Percentiles rank a stretch among this genome's conserved stretches.
Conservation (phyloP, 208 protist genomes). For the Hexamita inflata region DNA sequence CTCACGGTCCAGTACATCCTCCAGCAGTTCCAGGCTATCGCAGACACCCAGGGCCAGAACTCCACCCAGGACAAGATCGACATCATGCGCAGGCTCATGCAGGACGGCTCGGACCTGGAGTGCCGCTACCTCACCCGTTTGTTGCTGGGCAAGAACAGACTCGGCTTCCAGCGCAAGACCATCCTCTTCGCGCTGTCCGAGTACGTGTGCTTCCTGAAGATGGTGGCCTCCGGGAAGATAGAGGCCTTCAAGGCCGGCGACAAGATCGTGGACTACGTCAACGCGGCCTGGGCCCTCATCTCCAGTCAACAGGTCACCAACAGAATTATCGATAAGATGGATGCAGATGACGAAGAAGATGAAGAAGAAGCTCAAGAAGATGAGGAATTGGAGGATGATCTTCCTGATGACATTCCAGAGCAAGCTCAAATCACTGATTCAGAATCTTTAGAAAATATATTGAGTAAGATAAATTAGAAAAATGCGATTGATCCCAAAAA, state of each 20-base stretch:
- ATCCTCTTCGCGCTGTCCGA: conserved; percentile 77
- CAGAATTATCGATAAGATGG: neutral
- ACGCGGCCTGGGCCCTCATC: conserved; percentile 41
- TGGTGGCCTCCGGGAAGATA: conserved; percentile 31
- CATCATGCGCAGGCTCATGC: conserved; percentile 72
- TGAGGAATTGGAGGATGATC: neutral
- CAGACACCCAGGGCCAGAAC: conserved; percentile 56
- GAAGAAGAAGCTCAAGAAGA: neutral
- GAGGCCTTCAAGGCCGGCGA: conserved; percentile 50
- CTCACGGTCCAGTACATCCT: conserved; percentile 73
- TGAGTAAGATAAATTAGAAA: neutral
- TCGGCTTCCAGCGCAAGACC: conserved; percentile 82
- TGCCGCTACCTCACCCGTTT: conserved; percentile 77
- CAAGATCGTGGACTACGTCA: conserved; percentile 56
- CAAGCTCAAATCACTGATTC: neutral
- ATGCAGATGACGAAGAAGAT: neutral
- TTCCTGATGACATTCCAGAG: neutral
- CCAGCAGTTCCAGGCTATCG: conserved; percentile 64
- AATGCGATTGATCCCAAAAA: neutral
- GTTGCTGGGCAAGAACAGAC: conserved; percentile 84
- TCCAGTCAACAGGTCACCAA: neutral
- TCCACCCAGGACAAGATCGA: conserved; percentile 42
- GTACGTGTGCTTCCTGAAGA: conserved; percentile 49
- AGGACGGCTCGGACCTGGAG: conserved; percentile 67
- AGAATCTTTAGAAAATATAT: no score